Evolutionary conservation across 2,329 filamentous ascomycete genomes (phyloP), one percentile per base, ranked within the genome.

Genomic region (Colletotrichum karsti): DNA sequence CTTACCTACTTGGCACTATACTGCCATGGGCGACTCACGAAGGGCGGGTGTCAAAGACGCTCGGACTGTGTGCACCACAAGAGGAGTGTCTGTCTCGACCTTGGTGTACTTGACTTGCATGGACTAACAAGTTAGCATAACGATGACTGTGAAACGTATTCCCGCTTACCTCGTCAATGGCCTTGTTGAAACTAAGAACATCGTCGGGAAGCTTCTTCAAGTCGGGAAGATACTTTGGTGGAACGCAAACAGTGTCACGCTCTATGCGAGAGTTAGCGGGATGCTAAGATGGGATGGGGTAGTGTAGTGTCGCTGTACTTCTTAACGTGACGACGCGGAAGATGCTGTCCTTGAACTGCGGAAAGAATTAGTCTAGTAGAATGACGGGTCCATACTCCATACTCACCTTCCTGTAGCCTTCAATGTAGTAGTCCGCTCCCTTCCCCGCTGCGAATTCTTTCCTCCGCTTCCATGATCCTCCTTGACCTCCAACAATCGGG

Each of bases 101-200:
- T 72, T 71, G 35, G 77, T 80, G 72, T 81, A 80, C 61, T 77
- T 76, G 26, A 72, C 42, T 26, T 78, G 74, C 74, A 80, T 75
- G 3, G 58, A 62, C 74, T 79, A 18, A 4, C 9, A 24, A 12
- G 41, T 66, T 46, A 66, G 56, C 12, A 54, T 20, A 18, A 12
- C 7, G 3, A 7, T 22, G 18, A 9, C 7, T 13, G 8, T 4
- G n/a, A 1, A 22, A 7, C 3, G 28, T 7, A 13, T 3, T 5
- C 15, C 26, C 0, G 53, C 66, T 28, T 57, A 74, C 72, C 41
- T 77, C 74, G 2, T 69, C 59, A 28, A 76, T 46, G 13, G 77
- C 76, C 15, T 33, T 67, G 51, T 72, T 55, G 55, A 77, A 73
- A 71, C 73, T 77, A 39, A 79, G 63, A 9, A 77, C 72, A 53